Base-by-base conservation (phyloP, 2,329 filamentous ascomycete species). In the Aspergillus niger region DNA sequence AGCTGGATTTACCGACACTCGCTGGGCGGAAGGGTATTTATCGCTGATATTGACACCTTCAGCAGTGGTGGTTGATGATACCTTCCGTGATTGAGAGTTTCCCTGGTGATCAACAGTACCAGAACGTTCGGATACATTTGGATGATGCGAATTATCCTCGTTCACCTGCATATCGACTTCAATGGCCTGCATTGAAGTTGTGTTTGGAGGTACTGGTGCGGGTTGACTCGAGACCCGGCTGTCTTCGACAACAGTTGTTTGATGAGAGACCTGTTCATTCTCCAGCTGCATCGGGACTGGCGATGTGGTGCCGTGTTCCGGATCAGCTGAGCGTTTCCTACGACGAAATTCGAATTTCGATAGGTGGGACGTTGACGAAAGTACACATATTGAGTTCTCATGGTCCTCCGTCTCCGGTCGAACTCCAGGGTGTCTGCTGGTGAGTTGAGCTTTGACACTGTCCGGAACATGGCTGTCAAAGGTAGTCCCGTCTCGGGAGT, bases 331-430 rank as follows among this genome's bases (percentile, higher is more conserved):
- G 17, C 54, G 36, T 39, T 65, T 67, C 57, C 59, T 68, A 15
- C 70, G 66, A 36, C 73, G 73, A 60, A 76, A 79, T 66, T 77
- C 71, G 59, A 79, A 79, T 48, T 72, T 73, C 2, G 75, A 71
- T 50, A 77, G 63, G 41, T 76, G 72, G 22, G 76, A 77, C 6
- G 75, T 74, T 8, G 76, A 76, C 52, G 73, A 70, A 15, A 75
- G 61, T 15, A 74, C 65, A 56, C 66, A 68, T 52, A 75, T 61
- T 4, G 73, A 76, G 8, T 59, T 64, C 8, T 64, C 63, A 17
- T 20, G 26, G 44, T 64, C 61, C 13, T 8, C 47, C 20, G 26
- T 24, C 26, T 60, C 36, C 8, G 56, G n/a, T 26, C 30, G 36
- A 26, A 54, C 56, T 36, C 53, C 20, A 36, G 41, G 10, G 8